Base-by-base conservation (phyloP, 2,329 filamentous ascomycete species). In the Aspergillus novofumigatus region DNA sequence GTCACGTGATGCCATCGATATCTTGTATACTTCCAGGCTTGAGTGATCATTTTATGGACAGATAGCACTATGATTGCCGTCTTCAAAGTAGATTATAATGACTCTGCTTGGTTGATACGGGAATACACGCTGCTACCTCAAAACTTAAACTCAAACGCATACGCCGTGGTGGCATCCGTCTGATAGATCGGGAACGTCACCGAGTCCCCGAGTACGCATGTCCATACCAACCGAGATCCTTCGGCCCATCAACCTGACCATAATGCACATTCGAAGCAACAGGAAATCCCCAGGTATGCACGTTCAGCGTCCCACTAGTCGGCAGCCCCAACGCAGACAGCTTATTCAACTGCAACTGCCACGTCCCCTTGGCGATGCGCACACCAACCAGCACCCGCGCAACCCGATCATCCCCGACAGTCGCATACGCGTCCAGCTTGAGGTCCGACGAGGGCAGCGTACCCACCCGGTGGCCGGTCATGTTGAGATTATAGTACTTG, bases 401-500 rank as follows among this genome's bases (percentile, higher is more conserved):
- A 6, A 56, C 59, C 17, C 57, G 55, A 44, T 68, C 65, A 0
- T 55, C 56, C 23, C 64, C 72, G 20, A 72, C 67, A 2, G 70
- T 73, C 9, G 76, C 70, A 55, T 75, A 79, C 11, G 71, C 73
- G 49, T 78, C 77, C 21, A 77, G 65, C 3, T 64, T 60, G 2
- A 65, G 59, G 54, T 78, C 76, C 4, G 61, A 58, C 0, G 75
- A 73, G 0, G 66, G 68, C 0, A 67, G 65, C 2, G 76, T 77
- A 0, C 66, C 68, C 4, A 75, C 69, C 17, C 77, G 72, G 14
- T 69, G 52, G 3, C 78, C 78, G 0, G 72, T 76, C 77, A 80
- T 80, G 47, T 75, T 75, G 3, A 67, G 61, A 48, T 73, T 69
- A 63, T 81, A 81, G 65, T 80, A 80, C 53, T 77, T 75, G 63